These are phyloP conservation scores for Suillus cothurnatus DNA, from an alignment of 768 basidiomycete genomes.

Conservation along the genomic window DNA sequence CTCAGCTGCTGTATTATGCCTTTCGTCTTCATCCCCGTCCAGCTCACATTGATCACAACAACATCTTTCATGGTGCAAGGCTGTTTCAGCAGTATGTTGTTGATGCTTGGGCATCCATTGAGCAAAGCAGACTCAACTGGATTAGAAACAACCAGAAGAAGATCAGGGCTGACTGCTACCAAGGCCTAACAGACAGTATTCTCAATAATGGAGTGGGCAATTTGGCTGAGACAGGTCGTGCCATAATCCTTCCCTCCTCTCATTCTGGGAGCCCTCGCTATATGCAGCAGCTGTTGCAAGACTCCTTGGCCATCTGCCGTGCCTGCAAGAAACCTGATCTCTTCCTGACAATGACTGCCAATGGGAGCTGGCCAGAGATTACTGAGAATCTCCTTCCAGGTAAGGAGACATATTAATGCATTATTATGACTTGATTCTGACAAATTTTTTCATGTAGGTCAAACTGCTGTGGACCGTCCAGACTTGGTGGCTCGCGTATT, in stretches of 20 bases:
- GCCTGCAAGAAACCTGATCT: constrained; percentile 33
- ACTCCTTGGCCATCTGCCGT: constrained; percentile 48
- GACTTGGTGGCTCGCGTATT: constrained; percentile 52
- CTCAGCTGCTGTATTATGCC: constrained; percentile 31
- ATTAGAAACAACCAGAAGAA: too few relatives aligned
- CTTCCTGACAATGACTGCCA: too few relatives aligned
- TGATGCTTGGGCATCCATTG: too few relatives aligned
- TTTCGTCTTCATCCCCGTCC: too few relatives aligned
- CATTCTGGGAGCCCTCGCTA: constrained; percentile 42
- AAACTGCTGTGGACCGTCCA: constrained; percentile 45
- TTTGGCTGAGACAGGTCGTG: constrained; percentile 32
- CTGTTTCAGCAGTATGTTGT: too few relatives aligned
- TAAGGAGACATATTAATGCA: background rate
- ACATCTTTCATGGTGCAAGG: too few relatives aligned
- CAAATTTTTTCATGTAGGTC: constrained; percentile 16
- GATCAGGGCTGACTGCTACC: too few relatives aligned
- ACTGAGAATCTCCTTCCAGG: constrained; percentile 42
- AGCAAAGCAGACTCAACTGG: too few relatives aligned
- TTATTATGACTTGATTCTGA: background rate
- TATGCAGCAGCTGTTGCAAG: constrained; percentile 47
- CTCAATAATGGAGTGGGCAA: constrained; percentile 26
- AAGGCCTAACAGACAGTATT: too few relatives aligned
- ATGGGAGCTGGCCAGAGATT: too few relatives aligned
- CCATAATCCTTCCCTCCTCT: constrained; percentile 43
- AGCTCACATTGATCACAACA: too few relatives aligned